phyloP scores from a whole-genome alignment of 2,329 filamentous ascomycete genomes.

The Alternaria gaisen region DNA sequence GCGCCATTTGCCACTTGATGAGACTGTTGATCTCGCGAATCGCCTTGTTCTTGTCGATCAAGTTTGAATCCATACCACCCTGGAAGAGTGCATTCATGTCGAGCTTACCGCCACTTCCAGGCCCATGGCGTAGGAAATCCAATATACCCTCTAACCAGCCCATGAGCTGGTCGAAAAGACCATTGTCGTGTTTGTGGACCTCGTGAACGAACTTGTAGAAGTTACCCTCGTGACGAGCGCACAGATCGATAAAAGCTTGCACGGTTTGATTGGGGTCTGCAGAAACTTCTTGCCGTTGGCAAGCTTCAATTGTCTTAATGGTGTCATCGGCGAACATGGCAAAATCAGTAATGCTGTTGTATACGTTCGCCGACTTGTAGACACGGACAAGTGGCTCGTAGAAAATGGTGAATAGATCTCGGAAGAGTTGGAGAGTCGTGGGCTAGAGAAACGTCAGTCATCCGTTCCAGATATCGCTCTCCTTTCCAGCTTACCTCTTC shows the following conservation, averaged over 20 bases:
- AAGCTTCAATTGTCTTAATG: conserved; percentile 78
- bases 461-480: not conserved
- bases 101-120: conserved; percentile 77
- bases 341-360: conserved; percentile 97
- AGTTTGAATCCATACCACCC: conserved; percentile 73
- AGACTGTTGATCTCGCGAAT: conserved; percentile 83
- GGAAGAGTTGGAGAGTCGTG: conserved; percentile 94
- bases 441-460: conserved; percentile 58
- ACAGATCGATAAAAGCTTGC: conserved; percentile 96
- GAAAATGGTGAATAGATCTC: conserved; percentile 97
- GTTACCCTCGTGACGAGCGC: conserved; percentile 91
- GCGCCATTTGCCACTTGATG: conserved; percentile 91
- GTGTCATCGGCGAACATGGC: conserved; percentile 91
- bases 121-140: conserved; percentile 88
- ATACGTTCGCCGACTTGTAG: conserved; percentile 98
- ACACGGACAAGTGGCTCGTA: conserved; percentile 97
- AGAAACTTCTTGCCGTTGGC: conserved; percentile 79
- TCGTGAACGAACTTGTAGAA: conserved; percentile 99
- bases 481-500: conserved; percentile 68
- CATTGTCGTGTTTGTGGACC: conserved; percentile 95
- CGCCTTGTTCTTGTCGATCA: conserved; percentile 75
- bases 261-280: conserved; percentile 98
- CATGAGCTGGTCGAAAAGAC: conserved; percentile 95
- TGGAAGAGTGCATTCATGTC: conserved; percentile 95
- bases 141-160: conserved; percentile 96